These are phyloP conservation scores for Discostella pseudostelligera DNA, from an alignment of 108 stramenopile species.

Conservation along the genomic window DNA sequence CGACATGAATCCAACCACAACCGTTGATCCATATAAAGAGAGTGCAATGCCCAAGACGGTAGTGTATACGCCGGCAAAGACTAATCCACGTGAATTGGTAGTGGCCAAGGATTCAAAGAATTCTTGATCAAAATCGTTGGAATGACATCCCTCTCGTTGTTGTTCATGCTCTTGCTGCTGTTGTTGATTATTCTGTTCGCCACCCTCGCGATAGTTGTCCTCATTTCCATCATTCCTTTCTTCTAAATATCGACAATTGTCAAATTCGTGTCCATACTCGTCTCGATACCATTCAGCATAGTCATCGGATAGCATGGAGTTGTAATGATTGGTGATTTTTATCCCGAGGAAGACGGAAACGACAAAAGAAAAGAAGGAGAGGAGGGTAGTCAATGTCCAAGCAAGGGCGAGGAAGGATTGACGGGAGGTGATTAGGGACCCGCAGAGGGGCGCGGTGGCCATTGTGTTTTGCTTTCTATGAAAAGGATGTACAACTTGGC, in stretches of 20 bases:
- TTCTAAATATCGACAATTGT: slow-evolving; percentile 22
- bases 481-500: no score
- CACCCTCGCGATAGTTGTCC: background rate
- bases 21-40: slow-evolving; percentile 68
- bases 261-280: slow-evolving; percentile 29
- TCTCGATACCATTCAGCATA: slow-evolving; percentile 49
- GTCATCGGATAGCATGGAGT: slow-evolving; percentile 49
- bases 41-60: slow-evolving; percentile 65
- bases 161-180: slow-evolving; percentile 24
- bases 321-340: slow-evolving; percentile 70
- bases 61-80: slow-evolving; percentile 72
- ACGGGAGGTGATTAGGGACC: slow-evolving; percentile 60
- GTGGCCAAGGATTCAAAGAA: slow-evolving; percentile 52
- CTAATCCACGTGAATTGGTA: slow-evolving; percentile 57
- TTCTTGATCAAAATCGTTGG: slow-evolving; percentile 42
- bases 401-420: slow-evolving; percentile 76
- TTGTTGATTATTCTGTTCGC: background rate
- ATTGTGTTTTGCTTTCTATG: no score
- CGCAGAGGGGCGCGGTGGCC: slow-evolving; percentile 64
- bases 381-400: slow-evolving; percentile 71
- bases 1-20: slow-evolving; percentile 81
- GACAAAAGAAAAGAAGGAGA: slow-evolving; percentile 68
- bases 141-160: slow-evolving; percentile 38
- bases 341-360: slow-evolving; percentile 52
- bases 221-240: slow-evolving; percentile 4